Percentiles rank a stretch among this genome's conserved stretches.
Evolutionary conservation across 2,329 filamentous ascomycete species (phyloP).

Genomic region (Fusarium sp.): DNA sequence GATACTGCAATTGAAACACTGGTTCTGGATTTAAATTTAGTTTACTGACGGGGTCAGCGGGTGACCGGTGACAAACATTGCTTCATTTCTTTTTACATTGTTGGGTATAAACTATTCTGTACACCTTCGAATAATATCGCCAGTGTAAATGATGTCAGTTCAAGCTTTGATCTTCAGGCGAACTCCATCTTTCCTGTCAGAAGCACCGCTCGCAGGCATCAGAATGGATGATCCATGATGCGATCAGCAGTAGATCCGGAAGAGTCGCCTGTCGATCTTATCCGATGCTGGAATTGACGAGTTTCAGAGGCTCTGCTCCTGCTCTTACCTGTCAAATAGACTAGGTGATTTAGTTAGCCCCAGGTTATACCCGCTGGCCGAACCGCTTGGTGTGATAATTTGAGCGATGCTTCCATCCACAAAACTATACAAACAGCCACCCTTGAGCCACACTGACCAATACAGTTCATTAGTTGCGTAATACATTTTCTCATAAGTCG

Average conservation of each 20-base stretch:
- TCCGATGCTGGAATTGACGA: not conserved
- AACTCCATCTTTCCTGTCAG: conserved; percentile 6
- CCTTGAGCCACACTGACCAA: conserved; percentile 2
- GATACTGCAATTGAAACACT: not conserved
- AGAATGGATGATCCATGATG: not conserved
- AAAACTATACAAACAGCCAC: not conserved
- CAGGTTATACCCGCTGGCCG: not conserved
- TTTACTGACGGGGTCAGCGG: not conserved
- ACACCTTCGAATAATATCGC: not conserved
- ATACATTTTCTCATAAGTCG: conserved; percentile 19
- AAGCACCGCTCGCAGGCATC: not conserved
- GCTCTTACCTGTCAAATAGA: not conserved
- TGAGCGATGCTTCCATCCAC: not conserved
- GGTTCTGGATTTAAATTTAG: not conserved
- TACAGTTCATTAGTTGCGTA: conserved; percentile 27
- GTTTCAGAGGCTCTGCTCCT: not conserved
- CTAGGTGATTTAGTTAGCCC: not conserved
- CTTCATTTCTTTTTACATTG: not conserved
- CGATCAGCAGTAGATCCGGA: conserved; percentile 15
- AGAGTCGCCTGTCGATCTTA: conserved; percentile 1
- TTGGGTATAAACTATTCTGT: not conserved
- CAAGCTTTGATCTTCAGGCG: conserved; percentile 23
- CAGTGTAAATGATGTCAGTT: not conserved
- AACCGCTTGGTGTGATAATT: not conserved
- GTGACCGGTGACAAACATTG: not conserved